Percentiles rank a stretch among this genome's conserved stretches.
phyloP scores from a whole-genome alignment of 179 eudicot species.

The Spinacia oleracea region DNA sequence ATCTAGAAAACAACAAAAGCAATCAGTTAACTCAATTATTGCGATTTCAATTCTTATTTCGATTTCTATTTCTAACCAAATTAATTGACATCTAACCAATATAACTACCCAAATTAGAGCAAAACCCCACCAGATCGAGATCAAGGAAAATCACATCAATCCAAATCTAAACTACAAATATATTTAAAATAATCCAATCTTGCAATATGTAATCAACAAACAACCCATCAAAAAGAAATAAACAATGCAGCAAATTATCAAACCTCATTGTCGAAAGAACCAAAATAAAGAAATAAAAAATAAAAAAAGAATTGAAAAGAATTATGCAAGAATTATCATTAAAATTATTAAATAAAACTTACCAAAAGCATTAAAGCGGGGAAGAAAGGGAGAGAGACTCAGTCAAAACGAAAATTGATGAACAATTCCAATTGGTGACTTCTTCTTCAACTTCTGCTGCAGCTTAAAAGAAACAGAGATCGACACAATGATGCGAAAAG shows the following conservation, averaged over 20 bases:
- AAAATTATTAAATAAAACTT: not conserved
- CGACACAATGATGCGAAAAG: not conserved
- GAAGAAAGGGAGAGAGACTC: not conserved
- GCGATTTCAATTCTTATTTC: not conserved
- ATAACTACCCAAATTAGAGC: not conserved
- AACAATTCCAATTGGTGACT: conserved; percentile 3
- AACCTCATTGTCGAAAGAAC: not conserved
- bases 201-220: not conserved
- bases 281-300: not conserved
- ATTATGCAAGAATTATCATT: not conserved
- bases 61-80: not conserved
- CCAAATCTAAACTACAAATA: not conserved
- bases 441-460: conserved; percentile 9
- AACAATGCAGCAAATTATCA: not conserved
- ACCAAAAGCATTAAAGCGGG: conserved; percentile 21
- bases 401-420: conserved; percentile 11
- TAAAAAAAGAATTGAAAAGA: conserved; percentile 6
- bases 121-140: conserved; percentile 24
- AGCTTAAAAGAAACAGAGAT: not conserved
- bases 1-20: not conserved
- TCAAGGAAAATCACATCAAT: conserved; percentile 1
- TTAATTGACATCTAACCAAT: not conserved
- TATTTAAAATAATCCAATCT: not conserved
- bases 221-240: not conserved
- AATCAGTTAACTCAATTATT: not conserved